Base-by-base conservation (phyloP, 139 green algal genomes). In the Astrephomene gubernaculifera region DNA sequence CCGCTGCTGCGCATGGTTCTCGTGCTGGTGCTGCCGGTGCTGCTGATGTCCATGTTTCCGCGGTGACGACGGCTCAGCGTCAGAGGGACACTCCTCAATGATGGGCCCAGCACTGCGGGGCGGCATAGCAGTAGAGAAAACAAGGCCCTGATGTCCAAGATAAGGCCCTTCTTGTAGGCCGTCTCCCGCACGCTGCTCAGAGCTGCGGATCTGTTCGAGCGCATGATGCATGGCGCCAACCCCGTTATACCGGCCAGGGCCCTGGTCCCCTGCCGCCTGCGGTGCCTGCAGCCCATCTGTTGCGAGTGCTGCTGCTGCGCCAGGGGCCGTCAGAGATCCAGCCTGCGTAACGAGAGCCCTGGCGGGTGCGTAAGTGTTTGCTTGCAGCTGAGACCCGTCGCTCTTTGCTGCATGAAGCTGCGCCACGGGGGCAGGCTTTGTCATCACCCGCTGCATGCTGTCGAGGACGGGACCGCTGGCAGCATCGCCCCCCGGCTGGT, bases 31-130 rank as follows among this genome's bases (percentile, higher is more conserved):
- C 33, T 49, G 31, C 25, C 27, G 3, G 25, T 76, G 38, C 14
- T 76, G 39, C 4, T 31, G 69, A 33, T 76, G n/a, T 6, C 31
- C 29, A 41, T 19, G 8, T 29, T 61, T n/a, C 53, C 54, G n/a
- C n/a, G 54, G 27, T 4, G 57, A 24, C 9, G 2, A 0, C 1
- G 75, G 33, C 36, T 72, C 76, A 5, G 76, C n/a, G 39, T 72
- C 76, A 2, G 76, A 72, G 21, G 43, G 29, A 17, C 29, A 83
- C 76, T 83, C 76, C 29, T 73, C 76, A 12, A 83, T 83, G 8
- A 83, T 73, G 41, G 76, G 74, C 74, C 54, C 57, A 2, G 36
- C 24, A 6, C 21, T 57, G 49, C 17, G 12, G 49, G 49, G 49
- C 49, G 49, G 49, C 49, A 57, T 57, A 12, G 17, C 49, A 57